Evolutionary conservation across 1,139 yeast species (phyloP), one percentile per base, ranked within the genome.

Genomic region (Sugiyamaella sp.): DNA sequence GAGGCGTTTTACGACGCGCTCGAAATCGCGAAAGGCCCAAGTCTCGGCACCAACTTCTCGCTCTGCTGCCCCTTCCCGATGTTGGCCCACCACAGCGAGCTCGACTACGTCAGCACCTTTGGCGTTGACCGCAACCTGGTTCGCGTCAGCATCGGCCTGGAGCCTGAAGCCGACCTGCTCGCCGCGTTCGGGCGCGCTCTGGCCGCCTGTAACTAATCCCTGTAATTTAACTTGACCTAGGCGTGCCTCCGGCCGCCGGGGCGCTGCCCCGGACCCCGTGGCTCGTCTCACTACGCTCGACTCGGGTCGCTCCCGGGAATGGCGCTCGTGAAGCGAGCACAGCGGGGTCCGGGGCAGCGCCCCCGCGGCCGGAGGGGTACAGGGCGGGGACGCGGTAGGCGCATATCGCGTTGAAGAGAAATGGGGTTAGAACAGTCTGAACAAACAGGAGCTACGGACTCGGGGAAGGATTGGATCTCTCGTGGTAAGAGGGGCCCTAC

Each of bases 31-130:
- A 93, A 93, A 70, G 98, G 98, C 2, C 98, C 98, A 2, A 87
- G 96, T 16, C 77, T 93, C 61, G 98, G 98, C 3, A 90, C 98
- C 0, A 93, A 89, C 70, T 89, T 90, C 73, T 89, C 98, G 0
- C 76, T 91, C 63, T 91, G 89, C 3, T 89, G 96, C 66, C 98
- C 98, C 6, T 93, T 91, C 70, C 81, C 97, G 2, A 80, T 91
- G 45, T 76, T 93, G 58, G 97, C 97, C 0, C 97, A 93, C 70
- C 90, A 83, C 68, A 78, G 75, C 48, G 98, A 91, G 68, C 74
- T 90, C 56, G 95, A 89, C 57, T 91, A 86, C 68, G 85, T 88
- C 24, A 87, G 80, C 55, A 75, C 84, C 63, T 90, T 89, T 84
- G 97, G 96, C 2, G 90, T 93, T 29, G 96, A 89, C 65, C 74